Conservation (phyloP, 2,329 filamentous ascomycete species). For the Xylaria sp. region DNA sequence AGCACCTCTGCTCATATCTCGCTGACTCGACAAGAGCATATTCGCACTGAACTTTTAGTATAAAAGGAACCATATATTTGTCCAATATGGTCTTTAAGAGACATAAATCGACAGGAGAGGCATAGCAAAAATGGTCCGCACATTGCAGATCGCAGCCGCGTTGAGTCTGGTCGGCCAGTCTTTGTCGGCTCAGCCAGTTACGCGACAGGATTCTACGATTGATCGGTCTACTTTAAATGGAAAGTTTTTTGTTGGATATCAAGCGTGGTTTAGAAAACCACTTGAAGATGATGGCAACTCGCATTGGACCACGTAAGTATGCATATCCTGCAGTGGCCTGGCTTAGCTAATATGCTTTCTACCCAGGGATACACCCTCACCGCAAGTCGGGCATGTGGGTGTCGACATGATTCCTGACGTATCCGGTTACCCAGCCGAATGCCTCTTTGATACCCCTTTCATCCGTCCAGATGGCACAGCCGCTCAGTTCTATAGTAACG, state of each 20-base stretch:
- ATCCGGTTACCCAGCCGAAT: conserved; percentile 42
- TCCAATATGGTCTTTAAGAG: not conserved
- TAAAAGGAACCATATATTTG: conserved; percentile 10
- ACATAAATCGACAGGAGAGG: not conserved
- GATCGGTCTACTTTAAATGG: conserved; percentile 45
- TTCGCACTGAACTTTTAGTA: not conserved
- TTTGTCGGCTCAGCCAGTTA: not conserved
- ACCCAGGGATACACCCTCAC: conserved; percentile 39
- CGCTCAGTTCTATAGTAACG: conserved; percentile 44
- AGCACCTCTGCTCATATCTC: conserved; percentile 13
- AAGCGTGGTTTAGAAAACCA: conserved; percentile 46
- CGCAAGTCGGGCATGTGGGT: conserved; percentile 43
- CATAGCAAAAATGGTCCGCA: conserved; percentile 20
- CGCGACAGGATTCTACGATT: conserved; percentile 37
- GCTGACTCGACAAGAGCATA: conserved; percentile 5
- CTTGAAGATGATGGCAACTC: conserved; percentile 43
- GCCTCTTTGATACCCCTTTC: conserved; percentile 44
- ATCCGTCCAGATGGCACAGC: conserved; percentile 36
- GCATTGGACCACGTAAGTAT: conserved; percentile 45
- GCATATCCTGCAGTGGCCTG: not conserved
- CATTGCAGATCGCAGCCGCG: conserved; percentile 23
- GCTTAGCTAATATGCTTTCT: conserved; percentile 7
- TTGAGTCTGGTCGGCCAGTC: conserved; percentile 29
- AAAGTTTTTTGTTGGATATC: conserved; percentile 45
- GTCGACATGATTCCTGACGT: conserved; percentile 46